Conservation (phyloP, 805 yeast genomes). For the Sugiyamaella chiloensis region DNA sequence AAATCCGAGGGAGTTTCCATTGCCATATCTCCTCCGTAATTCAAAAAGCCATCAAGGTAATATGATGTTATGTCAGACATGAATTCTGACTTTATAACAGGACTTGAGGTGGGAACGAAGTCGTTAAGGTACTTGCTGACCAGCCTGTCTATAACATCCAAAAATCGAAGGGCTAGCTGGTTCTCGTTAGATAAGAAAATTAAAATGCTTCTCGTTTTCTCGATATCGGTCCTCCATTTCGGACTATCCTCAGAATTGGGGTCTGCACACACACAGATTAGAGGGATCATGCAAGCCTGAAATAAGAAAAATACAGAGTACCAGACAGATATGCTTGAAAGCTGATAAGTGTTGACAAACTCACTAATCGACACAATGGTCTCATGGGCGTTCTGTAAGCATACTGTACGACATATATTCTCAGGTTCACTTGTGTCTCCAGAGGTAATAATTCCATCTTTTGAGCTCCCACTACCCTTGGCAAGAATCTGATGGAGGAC, state of each 20-base stretch:
- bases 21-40: constrained; percentile 4
- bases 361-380: constrained; percentile 47
- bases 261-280: constrained; percentile 52
- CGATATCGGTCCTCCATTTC: constrained; percentile 45
- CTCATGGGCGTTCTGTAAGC: constrained; percentile 50
- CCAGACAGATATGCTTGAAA: constrained; percentile 56
- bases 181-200: constrained; percentile 40
- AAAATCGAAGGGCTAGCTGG: constrained; percentile 45
- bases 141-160: constrained; percentile 45
- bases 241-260: constrained; percentile 44
- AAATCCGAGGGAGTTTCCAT: constrained; percentile 1
- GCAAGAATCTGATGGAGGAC: constrained; percentile 50
- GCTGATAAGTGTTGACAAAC: constrained; percentile 29
- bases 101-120: constrained; percentile 12
- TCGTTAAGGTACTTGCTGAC: constrained; percentile 22
- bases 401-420: constrained; percentile 48
- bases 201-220: constrained; percentile 41
- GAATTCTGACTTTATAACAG: constrained; percentile 29
- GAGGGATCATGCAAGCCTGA: constrained; percentile 60
- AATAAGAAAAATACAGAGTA: constrained; percentile 60
- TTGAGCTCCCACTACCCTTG: constrained; percentile 19
- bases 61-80: constrained; percentile 44
- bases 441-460: neutral
- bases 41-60: constrained; percentile 41
- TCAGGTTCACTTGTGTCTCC: constrained; percentile 33